Evolutionary conservation across 2,329 filamentous ascomycete species (phyloP), one percentile per base, ranked within the genome.

Genomic region (Aspergillus fischeri): DNA sequence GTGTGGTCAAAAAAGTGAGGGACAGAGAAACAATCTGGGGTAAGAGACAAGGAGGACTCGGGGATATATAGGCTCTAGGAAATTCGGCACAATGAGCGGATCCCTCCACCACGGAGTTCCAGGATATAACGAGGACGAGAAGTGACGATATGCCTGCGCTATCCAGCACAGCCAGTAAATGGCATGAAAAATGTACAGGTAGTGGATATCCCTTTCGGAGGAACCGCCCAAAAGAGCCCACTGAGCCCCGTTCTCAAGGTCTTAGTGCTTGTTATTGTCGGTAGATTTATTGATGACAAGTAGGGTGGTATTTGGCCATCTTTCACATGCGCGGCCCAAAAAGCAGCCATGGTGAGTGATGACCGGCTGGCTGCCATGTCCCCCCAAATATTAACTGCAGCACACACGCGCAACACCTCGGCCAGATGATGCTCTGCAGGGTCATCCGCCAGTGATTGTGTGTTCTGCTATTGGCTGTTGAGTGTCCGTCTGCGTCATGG

Each of bases 391-490:
- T 24, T 11, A 6, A 25, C 42, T 5, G 24, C 44, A 47, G 44
- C 20, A 27, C 4, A 14, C 44, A 24, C 8, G 11, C 11, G 44
- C 14, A 47, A 44, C n/a, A 44, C 44, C 44, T 47, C 44, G 44
- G 44, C 44, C 44, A 24, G 21, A 47, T 47, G 21, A 24, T 47
- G 44, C 44, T 47, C 21, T 25, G 44, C 44, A 47, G 44, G 42
- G 44, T 47, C 44, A 47, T 24, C 25, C 49, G 32, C 38, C 53
- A 41, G 14, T 38, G 32, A 38, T 45, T 45, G 20, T 45, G 21
- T n/a, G 20, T 47, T 47, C n/a, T 64, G 44, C 42, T 45, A 66
- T 66, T 66, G 64, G 64, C n/a, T 24, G 17, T 2, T 32, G 17
- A 27, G n/a, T 5, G 25, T 42, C 9, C 32, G 45, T 5, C 55